phyloP scores from a whole-genome alignment of 768 basidiomycete species.

The Trichaptum fuscoviolaceum region DNA sequence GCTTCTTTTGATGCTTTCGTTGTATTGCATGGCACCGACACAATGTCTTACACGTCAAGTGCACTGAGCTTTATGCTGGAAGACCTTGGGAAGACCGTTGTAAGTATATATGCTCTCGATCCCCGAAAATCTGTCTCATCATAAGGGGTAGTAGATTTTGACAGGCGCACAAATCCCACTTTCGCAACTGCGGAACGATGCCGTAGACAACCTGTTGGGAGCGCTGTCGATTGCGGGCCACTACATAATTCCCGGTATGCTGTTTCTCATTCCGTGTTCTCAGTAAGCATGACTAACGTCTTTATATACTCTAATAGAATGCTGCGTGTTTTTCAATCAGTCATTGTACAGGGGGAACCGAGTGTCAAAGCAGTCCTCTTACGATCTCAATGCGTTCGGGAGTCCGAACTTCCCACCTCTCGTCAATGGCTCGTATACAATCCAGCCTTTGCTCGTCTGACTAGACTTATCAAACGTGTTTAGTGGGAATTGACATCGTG shows the following conservation, averaged over 20 bases:
- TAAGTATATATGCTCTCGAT: constrained; percentile 27
- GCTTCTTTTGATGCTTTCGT: constrained; percentile 83
- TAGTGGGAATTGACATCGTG: constrained; percentile 85
- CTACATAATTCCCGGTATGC: constrained; percentile 81
- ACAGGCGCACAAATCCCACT: constrained; percentile 94
- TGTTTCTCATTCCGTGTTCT: constrained; percentile 7
- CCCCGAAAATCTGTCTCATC: neutral
- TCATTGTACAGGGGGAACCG: constrained; percentile 82
- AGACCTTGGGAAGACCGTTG: constrained; percentile 89
- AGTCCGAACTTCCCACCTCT: constrained; percentile 82
- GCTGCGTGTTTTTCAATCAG: constrained; percentile 87
- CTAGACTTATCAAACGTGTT: constrained; percentile 3
- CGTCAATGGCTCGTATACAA: constrained; percentile 56
- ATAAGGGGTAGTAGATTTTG: constrained; percentile 50
- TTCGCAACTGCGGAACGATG: constrained; percentile 89
- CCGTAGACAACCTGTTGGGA: constrained; percentile 88
- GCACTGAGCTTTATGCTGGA: constrained; percentile 89
- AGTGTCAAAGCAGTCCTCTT: constrained; percentile 77
- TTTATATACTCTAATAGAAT: constrained; percentile 43
- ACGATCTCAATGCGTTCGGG: constrained; percentile 76
- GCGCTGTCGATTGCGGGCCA: constrained; percentile 86
- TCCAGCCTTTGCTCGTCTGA: neutral
- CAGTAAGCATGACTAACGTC: neutral
- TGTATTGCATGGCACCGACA: constrained; percentile 86
- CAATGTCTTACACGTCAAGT: constrained; percentile 86